Evolutionary conservation across 345 rosid genomes (phyloP).

Genomic region (Crucihimalaya himalaica): DNA sequence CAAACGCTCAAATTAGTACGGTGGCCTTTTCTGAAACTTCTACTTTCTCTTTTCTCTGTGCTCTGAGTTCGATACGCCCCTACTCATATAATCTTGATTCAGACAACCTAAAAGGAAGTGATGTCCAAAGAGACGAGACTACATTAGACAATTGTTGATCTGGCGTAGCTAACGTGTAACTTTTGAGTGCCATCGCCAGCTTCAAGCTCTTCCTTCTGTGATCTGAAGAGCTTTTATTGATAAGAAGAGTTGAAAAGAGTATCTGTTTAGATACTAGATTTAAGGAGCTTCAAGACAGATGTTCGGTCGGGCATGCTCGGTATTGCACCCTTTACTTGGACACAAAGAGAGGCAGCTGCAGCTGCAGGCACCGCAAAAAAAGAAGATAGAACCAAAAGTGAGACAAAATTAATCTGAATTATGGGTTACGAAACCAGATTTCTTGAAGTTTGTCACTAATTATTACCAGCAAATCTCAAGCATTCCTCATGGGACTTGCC

Average conservation of each 20-base stretch:
- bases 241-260: constrained; percentile 2
- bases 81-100: neutral
- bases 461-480: constrained; percentile 86
- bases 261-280: constrained; percentile 16
- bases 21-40: no score
- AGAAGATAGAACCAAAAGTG: neutral
- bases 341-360: constrained; percentile 95
- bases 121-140: constrained; percentile 17
- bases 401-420: constrained; percentile 6
- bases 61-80: no score
- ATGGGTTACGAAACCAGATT: neutral
- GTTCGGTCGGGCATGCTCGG: constrained; percentile 88
- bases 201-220: constrained; percentile 17
- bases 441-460: neutral
- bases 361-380: constrained; percentile 47
- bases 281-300: constrained; percentile 67
- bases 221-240: constrained; percentile 10
- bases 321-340: constrained; percentile 95
- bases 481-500: constrained; percentile 75
- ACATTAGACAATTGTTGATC: neutral
- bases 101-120: neutral
- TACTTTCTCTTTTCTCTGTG: no score
- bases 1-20: no score
- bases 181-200: neutral
- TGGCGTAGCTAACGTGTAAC: constrained; percentile 22